Conservation (phyloP, 2,329 filamentous ascomycete species). For the Xylariales sp. region DNA sequence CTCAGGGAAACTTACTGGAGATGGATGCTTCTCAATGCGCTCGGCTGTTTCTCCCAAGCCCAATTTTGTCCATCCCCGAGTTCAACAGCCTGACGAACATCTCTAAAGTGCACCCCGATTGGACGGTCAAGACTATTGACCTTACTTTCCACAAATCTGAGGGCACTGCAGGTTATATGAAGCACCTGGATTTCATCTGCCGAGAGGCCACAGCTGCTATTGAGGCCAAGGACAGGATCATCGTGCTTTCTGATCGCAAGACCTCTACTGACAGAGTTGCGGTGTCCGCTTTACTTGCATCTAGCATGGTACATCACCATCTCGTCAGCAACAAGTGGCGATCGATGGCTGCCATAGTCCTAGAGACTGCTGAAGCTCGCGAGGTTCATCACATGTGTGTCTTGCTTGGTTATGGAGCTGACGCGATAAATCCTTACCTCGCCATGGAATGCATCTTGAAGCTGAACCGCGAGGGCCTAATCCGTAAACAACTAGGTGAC, state of each 20-base stretch:
- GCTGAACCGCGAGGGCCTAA: conserved; percentile 92
- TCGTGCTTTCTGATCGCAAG: conserved; percentile 89
- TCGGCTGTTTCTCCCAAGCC: conserved; percentile 85
- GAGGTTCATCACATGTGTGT: conserved; percentile 99
- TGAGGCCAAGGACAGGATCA: conserved; percentile 83
- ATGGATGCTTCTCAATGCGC: conserved; percentile 93
- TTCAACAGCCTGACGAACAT: conserved; percentile 90
- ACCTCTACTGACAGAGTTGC: conserved; percentile 84
- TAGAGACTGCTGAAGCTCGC: conserved; percentile 94
- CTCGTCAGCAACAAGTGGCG: conserved; percentile 96
- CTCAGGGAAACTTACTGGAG: conserved; percentile 93
- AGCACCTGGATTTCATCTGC: conserved; percentile 89
- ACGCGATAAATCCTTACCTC: conserved; percentile 94
- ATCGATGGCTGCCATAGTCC: conserved; percentile 84
- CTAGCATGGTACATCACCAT: conserved; percentile 94
- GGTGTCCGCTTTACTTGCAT: conserved; percentile 87
- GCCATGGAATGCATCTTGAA: conserved; percentile 97
- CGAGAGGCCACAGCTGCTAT: conserved; percentile 86
- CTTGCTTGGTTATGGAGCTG: conserved; percentile 93
- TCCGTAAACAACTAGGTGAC: conserved; percentile 87
- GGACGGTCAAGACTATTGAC: conserved; percentile 91
- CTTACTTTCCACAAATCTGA: conserved; percentile 91
- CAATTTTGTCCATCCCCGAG: conserved; percentile 88
- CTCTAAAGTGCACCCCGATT: conserved; percentile 75
- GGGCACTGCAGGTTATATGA: conserved; percentile 85